Base-by-base conservation (phyloP, 2,329 filamentous ascomycete species). In the Nemania sp. region DNA sequence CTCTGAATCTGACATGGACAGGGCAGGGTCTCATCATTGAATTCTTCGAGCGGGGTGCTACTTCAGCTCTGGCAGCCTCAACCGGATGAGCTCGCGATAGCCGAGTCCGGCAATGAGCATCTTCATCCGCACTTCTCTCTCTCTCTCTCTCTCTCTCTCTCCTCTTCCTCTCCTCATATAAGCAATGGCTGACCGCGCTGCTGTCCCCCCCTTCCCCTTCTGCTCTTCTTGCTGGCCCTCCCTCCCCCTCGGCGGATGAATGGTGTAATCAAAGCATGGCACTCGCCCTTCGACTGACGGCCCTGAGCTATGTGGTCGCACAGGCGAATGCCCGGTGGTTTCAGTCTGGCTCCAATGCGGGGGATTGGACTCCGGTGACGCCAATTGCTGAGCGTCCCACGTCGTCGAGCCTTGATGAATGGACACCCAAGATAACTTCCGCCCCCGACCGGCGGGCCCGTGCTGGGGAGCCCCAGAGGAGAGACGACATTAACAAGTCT, bases 381-480 rank as follows among this genome's bases (percentile, higher is more conserved):
- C 58, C 67, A 43, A 72, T 64, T 42, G 50, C 54, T 46, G 56
- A 58, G 45, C 52, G 62, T 29, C 54, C 59, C 32, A 62, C 59
- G 20, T 55, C 59, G 20, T 55, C 64, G 53, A 65, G 66, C 63
- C 59, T 68, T 64, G 57, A 62, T 57, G 66, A 63, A 66, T 71
- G 68, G 71, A 42, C 63, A 2, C 68, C 72, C 50, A 71, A 68
- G 59, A 72, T 68, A 52, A 74, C 72, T 47, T 59, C 71, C 62
- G 67, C 67, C 39, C 72, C 70, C 55, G 65, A 55, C 32, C 63
- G 65, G 59, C 59, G 42, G 54, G 63, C 59, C 53, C 50, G 61
- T 37, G 65, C 67, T 50, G 42, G 63, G 57, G 70, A 71, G 54
- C 63, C 72, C 57, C 62, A 65, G 61, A 65, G 64, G 54, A 62